Conservation (phyloP, 441 rosid species). For the Monsonia emarginata region DNA sequence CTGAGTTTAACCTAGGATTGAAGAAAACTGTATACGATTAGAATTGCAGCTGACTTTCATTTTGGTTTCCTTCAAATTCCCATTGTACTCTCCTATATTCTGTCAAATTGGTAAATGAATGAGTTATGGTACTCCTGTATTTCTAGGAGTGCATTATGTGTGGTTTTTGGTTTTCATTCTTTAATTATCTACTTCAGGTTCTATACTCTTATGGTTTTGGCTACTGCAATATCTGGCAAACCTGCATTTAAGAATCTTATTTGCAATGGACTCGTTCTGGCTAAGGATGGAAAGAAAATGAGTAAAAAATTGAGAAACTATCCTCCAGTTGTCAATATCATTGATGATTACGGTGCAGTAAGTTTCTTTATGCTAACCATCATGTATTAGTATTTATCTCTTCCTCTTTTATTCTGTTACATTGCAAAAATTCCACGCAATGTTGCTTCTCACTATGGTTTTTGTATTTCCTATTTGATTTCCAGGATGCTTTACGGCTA, state of each 20-base stretch:
- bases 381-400: neutral
- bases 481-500: constrained; percentile 84
- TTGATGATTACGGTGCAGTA: constrained; percentile 92
- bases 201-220: constrained; percentile 93
- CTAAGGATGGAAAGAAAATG: constrained; percentile 99
- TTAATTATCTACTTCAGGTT: constrained; percentile 44
- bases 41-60: neutral
- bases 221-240: constrained; percentile 85
- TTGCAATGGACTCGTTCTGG: constrained; percentile 96
- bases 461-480: constrained; percentile 12
- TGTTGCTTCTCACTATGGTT: constrained; percentile 7
- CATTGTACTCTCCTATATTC: too few species aligned
- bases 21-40: neutral
- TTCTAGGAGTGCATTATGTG: neutral
- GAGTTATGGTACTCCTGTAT: neutral
- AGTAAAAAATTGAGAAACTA: constrained; percentile 77
- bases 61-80: neutral
- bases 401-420: neutral
- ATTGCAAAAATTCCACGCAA: neutral
- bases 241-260: constrained; percentile 89
- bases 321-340: constrained; percentile 83
- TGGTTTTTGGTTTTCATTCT: constrained; percentile 13
- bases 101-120: too few species aligned
- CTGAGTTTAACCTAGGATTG: neutral
- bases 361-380: constrained; percentile 20